A percentile compares a stretch with the other conserved stretches of the same genome.
These are phyloP conservation scores for Saccharomycopsis sp. DNA, from an alignment of 805 yeast species.

Conservation along the genomic window DNA sequence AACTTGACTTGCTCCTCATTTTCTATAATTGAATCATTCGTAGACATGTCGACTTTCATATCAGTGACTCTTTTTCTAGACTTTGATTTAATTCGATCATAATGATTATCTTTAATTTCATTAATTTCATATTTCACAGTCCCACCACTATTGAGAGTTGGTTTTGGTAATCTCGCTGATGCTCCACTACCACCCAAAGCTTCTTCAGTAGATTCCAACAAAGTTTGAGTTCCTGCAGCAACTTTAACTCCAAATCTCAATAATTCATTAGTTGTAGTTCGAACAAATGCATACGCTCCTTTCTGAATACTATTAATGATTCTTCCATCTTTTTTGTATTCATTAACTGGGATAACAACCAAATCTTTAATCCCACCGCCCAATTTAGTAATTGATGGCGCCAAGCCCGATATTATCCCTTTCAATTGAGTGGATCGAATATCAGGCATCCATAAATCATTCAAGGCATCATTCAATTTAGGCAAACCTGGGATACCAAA, in stretches of 20 bases:
- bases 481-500: slow-evolving; percentile 77
- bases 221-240: slow-evolving; percentile 81
- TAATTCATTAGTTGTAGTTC: slow-evolving; percentile 72
- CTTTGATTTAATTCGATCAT: slow-evolving; percentile 11
- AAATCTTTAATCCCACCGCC: slow-evolving; percentile 74
- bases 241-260: slow-evolving; percentile 76
- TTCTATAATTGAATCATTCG: background rate
- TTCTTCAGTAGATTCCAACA: slow-evolving; percentile 75
- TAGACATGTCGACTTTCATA: slow-evolving; percentile 1
- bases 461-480: slow-evolving; percentile 46
- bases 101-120: slow-evolving; percentile 4
- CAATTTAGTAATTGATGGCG: slow-evolving; percentile 73
- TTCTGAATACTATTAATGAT: slow-evolving; percentile 62
- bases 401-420: slow-evolving; percentile 76
- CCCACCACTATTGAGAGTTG: slow-evolving; percentile 12
- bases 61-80: slow-evolving; percentile 12
- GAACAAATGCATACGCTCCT: slow-evolving; percentile 68
- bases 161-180: slow-evolving; percentile 33
- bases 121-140: slow-evolving; percentile 1
- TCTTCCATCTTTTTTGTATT: slow-evolving; percentile 68
- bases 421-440: slow-evolving; percentile 73
- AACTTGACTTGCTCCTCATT: background rate
- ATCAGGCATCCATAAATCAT: slow-evolving; percentile 82
- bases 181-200: slow-evolving; percentile 70
- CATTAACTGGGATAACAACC: slow-evolving; percentile 65